Percentiles rank a stretch among this genome's conserved stretches.
These are phyloP conservation scores for Juncus inflexus DNA, from an alignment of 176 grass and related monocot genomes.

Conservation along the genomic window DNA sequence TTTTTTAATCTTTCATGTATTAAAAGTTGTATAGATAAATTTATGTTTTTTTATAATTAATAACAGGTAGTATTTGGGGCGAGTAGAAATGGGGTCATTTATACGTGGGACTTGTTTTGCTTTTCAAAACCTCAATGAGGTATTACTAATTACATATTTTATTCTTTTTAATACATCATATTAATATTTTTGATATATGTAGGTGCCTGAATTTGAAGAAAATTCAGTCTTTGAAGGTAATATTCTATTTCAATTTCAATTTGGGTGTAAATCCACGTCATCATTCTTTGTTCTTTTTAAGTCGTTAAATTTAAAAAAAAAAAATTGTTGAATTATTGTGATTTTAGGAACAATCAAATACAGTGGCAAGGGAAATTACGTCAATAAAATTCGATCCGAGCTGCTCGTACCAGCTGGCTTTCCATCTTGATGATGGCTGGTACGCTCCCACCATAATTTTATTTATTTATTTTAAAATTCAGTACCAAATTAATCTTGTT, in stretches of 20 bases:
- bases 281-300: conserved; percentile 3
- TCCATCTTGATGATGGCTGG: conserved; percentile 94
- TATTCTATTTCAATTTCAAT: not conserved
- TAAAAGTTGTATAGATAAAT: too few species aligned
- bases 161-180: conserved; percentile 20
- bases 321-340: not conserved
- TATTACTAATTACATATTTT: conserved; percentile 25
- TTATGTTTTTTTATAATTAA: not conserved
- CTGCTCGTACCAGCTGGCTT: conserved; percentile 70
- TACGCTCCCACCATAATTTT: conserved; percentile 32
- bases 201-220: conserved; percentile 75
- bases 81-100: conserved; percentile 57
- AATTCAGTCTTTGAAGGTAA: conserved; percentile 80
- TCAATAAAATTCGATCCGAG: conserved; percentile 72
- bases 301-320: conserved; percentile 7
- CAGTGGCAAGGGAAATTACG: conserved; percentile 60
- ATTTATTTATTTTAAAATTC: too few species aligned
- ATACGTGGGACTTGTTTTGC: conserved; percentile 88
- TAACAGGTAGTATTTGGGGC: conserved; percentile 73
- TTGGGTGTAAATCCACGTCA: too few species aligned
- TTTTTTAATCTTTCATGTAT: not conserved
- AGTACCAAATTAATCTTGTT: too few species aligned
- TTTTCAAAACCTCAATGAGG: conserved; percentile 88
- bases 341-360: conserved; percentile 88
- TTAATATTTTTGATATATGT: too few species aligned